Evolutionary conservation across 139 green algal species (phyloP).

Genomic region (Chlorella vulgaris): DNA sequence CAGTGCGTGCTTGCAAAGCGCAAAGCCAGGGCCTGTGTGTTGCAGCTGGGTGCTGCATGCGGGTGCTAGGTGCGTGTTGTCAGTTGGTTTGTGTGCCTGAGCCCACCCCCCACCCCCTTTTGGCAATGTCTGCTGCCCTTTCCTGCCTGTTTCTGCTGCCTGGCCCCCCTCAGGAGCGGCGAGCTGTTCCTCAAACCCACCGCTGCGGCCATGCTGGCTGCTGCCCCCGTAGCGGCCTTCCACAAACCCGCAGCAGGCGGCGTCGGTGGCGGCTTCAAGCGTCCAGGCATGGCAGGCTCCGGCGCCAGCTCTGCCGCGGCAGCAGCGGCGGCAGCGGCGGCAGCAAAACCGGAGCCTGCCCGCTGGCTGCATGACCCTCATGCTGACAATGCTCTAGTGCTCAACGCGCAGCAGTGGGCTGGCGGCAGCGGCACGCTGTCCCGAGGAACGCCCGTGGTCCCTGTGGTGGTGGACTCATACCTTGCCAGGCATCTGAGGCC

Average conservation of each 20-base stretch:
- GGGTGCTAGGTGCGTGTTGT: not conserved
- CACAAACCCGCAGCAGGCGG: not conserved
- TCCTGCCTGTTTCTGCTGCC: no score
- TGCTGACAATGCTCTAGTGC: slow-evolving; percentile 55
- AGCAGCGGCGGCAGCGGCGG: not conserved
- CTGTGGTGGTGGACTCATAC: slow-evolving; percentile 77
- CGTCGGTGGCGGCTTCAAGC: not conserved
- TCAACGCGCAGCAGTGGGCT: slow-evolving; percentile 67
- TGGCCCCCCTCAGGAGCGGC: slow-evolving; percentile 25
- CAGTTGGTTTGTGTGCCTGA: no score
- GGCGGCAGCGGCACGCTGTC: slow-evolving; percentile 42
- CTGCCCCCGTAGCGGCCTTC: not conserved
- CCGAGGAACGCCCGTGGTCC: slow-evolving; percentile 21
- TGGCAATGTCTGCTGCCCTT: no score
- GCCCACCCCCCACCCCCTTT: no score
- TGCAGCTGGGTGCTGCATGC: not conserved
- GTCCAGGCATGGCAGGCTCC: not conserved
- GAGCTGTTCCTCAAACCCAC: slow-evolving; percentile 33
- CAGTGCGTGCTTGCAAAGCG: not conserved
- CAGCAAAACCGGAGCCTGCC: not conserved
- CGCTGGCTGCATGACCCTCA: slow-evolving; percentile 61
- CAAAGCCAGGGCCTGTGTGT: no score
- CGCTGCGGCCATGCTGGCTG: not conserved
- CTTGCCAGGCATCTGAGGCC: slow-evolving; percentile 53
- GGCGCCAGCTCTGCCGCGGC: not conserved